Conservation (phyloP, 805 yeast genomes). For the Saturnispora quitensis region DNA sequence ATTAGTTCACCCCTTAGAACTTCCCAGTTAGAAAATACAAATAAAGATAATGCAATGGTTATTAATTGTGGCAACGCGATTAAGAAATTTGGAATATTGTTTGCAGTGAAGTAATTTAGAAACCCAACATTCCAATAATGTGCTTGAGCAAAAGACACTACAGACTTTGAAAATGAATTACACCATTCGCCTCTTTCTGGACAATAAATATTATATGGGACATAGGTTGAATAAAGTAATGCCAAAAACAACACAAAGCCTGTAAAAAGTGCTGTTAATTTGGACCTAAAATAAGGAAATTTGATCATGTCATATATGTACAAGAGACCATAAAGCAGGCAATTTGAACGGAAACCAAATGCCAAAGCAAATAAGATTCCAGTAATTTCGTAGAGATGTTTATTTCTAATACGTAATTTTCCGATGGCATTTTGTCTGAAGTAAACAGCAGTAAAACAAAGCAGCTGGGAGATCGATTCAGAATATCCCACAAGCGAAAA, state of each 20-base stretch:
- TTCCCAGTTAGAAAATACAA: constrained; percentile 25
- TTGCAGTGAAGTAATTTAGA: constrained; percentile 69
- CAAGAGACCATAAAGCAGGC: constrained; percentile 60
- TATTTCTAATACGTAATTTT: constrained; percentile 3
- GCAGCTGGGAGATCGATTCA: constrained; percentile 60
- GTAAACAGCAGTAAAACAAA: constrained; percentile 48
- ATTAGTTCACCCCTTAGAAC: constrained; percentile 32
- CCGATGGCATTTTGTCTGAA: constrained; percentile 33
- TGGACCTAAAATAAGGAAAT: constrained; percentile 10
- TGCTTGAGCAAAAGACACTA: constrained; percentile 63
- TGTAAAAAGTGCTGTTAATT: constrained; percentile 33
- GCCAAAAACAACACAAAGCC: constrained; percentile 47
- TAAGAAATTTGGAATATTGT: constrained; percentile 75
- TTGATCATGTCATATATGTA: constrained; percentile 48
- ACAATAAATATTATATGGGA: constrained; percentile 56
- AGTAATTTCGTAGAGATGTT: constrained; percentile 31
- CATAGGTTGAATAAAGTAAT: constrained; percentile 37
- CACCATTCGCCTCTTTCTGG: constrained; percentile 80
- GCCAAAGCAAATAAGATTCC: constrained; percentile 50
- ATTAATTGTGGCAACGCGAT: constrained; percentile 62
- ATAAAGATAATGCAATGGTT: constrained; percentile 34
- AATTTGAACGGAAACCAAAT: constrained; percentile 65
- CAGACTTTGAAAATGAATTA: constrained; percentile 39
- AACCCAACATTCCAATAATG: constrained; percentile 85
- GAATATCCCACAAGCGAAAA: constrained; percentile 69